These are phyloP conservation scores for Calonectria pseudoturangicola DNA, from an alignment of 2,329 filamentous ascomycete species.

Conservation along the genomic window DNA sequence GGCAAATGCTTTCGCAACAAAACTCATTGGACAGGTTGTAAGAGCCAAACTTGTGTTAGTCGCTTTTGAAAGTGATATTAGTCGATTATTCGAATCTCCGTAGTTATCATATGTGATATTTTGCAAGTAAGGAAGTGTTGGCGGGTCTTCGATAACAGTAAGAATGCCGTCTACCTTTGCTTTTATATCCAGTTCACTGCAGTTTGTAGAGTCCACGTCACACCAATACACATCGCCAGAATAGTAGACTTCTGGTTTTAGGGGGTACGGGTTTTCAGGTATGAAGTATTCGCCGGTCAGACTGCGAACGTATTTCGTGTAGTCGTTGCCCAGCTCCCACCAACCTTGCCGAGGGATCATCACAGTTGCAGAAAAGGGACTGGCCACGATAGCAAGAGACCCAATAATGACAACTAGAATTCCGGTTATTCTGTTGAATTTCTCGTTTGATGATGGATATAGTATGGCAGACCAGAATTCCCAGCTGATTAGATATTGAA, in stretches of 20 bases:
- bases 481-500: constrained; percentile 9
- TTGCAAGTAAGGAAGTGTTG: constrained; percentile 2
- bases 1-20: background rate
- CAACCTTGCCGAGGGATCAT: constrained; percentile 17
- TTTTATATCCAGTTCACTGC: background rate
- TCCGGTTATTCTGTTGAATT: constrained; percentile 1
- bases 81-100: background rate
- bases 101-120: constrained; percentile 8
- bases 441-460: background rate
- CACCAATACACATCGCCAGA: background rate
- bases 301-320: background rate
- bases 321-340: background rate
- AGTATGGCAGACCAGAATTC: background rate
- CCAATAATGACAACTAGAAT: background rate
- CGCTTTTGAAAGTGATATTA: background rate
- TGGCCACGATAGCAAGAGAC: background rate
- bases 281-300: background rate
- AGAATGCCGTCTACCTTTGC: background rate
- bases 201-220: background rate
- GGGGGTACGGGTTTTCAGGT: too few species aligned
- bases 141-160: background rate
- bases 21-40: background rate
- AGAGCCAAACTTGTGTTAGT: background rate
- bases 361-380: background rate
- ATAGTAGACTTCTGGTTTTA: background rate